Conservation (phyloP, 1,284 basidiomycete species). For the Ustilago loliicola region DNA sequence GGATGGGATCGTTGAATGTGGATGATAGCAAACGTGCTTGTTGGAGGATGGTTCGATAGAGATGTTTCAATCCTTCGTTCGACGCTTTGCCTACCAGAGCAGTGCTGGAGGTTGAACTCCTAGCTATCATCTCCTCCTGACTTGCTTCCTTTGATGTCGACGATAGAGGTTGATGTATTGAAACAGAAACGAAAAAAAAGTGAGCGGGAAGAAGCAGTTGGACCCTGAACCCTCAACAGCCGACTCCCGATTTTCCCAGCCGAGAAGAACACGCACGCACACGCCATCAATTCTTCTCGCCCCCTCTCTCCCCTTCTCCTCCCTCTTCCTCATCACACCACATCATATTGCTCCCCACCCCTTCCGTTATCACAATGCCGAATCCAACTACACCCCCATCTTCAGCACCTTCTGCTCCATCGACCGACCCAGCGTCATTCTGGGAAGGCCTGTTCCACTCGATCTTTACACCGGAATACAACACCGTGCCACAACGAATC, state of each 20-base stretch:
- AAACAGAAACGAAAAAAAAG: neutral
- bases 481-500: slow-evolving; percentile 57
- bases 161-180: no score
- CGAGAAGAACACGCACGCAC: slow-evolving; percentile 16
- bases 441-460: slow-evolving; percentile 49
- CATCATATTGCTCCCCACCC: no score
- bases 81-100: slow-evolving; percentile 3
- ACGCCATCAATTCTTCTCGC: neutral
- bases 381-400: neutral
- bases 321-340: neutral
- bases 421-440: neutral
- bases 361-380: no score
- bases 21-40: slow-evolving; percentile 42
- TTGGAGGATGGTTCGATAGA: slow-evolving; percentile 37
- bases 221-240: slow-evolving; percentile 23
- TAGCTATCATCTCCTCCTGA: slow-evolving; percentile 13
- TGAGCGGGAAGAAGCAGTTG: slow-evolving; percentile 7
- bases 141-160: neutral
- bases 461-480: slow-evolving; percentile 65
- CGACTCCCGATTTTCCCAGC: slow-evolving; percentile 37
- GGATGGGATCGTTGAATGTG: slow-evolving; percentile 30
- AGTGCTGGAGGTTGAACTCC: slow-evolving; percentile 18
- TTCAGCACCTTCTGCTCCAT: slow-evolving; percentile 7
- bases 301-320: neutral
- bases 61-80: slow-evolving; percentile 33